Base-by-base conservation (phyloP, 345 rosid genomes). In the Kernera saxatilis region DNA sequence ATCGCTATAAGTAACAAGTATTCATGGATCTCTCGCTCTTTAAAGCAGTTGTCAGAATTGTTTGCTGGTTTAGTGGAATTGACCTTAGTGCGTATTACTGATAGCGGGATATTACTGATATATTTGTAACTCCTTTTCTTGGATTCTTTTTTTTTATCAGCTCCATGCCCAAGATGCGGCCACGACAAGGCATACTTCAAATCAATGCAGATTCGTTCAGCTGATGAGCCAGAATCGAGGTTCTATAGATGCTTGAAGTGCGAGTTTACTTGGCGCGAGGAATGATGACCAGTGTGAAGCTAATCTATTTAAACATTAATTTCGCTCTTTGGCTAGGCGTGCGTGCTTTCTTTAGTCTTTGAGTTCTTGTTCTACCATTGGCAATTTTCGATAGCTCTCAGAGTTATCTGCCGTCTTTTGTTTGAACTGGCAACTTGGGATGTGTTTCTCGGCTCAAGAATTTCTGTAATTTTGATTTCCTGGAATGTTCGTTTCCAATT, bases 161-260 rank as follows among this genome's bases (percentile, higher is more conserved):
- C 72, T 43, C 61, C 63, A 27, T 77, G 80, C 27, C 80, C 77
- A 19, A 71, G 51, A 17, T 77, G 80, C 13, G 40, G 67, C 27
- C 73, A 71, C 73, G 36, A 59, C 61, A 71, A 51, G 67, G 80
- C 80, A 39, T 53, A 60, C 52, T 77, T 71, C 72, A 71, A 25
- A 55, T 48, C 76, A 32, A 57, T 68, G 72, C 80, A 77, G 76
- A 71, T 77, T 71, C 76, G 80, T 35, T 77, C 80, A 26, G 80
- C 77, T 0, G 80, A 77, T 71, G 80, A 77, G 37, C 80, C 73
- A 14, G 77, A 71, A 26, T 65, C 77, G 1, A 77, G 73, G 39
- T 77, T 77, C 29, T 77, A 77, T 59, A 66, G 55, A 60, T 77
- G 77, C 36, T 21, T 71, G 48, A 77, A 77, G 12, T 77, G 80